phyloP scores from a whole-genome alignment of 2,329 filamentous ascomycete genomes.

The Xylaria sp. region DNA sequence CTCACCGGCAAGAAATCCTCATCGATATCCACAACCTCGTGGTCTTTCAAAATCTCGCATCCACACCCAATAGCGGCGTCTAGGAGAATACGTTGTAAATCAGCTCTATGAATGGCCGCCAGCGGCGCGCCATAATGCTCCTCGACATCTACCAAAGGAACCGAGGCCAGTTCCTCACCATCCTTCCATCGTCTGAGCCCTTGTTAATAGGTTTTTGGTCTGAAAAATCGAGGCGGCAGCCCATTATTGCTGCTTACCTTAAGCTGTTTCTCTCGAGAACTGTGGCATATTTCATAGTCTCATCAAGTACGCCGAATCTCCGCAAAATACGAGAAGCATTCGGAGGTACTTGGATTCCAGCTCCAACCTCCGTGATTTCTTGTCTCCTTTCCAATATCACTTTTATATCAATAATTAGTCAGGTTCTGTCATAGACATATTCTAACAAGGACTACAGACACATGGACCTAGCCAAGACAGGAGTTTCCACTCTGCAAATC shows the following conservation, averaged over 20 bases:
- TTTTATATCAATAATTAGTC: constrained; percentile 31
- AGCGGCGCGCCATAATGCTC: constrained; percentile 43
- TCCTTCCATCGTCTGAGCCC: constrained; percentile 41
- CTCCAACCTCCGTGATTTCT: constrained; percentile 53
- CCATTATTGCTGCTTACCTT: constrained; percentile 39
- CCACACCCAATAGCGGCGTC: constrained; percentile 38
- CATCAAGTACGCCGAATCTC: constrained; percentile 48
- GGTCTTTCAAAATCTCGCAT: constrained; percentile 41
- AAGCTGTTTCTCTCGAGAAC: constrained; percentile 48
- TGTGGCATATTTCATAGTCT: constrained; percentile 36
- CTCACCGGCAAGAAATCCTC: constrained; percentile 36
- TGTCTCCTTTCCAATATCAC: constrained; percentile 51
- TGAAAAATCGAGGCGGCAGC: neutral
- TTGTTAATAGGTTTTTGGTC: constrained; percentile 7
- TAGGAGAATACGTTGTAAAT: constrained; percentile 43
- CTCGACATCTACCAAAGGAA: constrained; percentile 37
- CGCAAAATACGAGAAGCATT: constrained; percentile 50
- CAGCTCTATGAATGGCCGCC: constrained; percentile 45
- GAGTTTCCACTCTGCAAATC: neutral
- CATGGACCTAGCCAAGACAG: neutral
- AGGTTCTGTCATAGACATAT: neutral
- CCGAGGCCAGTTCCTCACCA: constrained; percentile 43
- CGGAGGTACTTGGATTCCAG: constrained; percentile 54
- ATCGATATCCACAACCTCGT: constrained; percentile 45
- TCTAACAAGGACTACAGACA: neutral